Evolutionary conservation across 768 basidiomycete species (phyloP).

Genomic region (Lenzites betulinus): DNA sequence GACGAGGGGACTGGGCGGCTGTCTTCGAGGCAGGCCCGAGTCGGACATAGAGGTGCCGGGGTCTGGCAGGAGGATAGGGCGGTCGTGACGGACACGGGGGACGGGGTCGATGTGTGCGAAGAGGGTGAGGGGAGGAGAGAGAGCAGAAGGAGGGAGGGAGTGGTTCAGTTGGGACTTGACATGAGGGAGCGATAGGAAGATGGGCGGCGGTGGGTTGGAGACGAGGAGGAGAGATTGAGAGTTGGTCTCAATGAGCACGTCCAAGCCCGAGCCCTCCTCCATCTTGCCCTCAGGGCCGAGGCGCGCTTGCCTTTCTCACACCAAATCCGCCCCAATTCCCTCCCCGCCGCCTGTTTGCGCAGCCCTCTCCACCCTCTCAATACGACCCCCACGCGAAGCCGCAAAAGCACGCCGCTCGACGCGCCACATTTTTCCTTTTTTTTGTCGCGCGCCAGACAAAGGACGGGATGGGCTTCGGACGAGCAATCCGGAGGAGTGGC

Average conservation of each 20-base stretch:
- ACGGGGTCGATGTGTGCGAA: slow-evolving; percentile 15
- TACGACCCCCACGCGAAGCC: neutral
- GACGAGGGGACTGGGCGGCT: slow-evolving; percentile 78
- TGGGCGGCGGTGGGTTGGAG: slow-evolving; percentile 26
- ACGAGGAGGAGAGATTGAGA: slow-evolving; percentile 22
- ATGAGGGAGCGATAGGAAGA: slow-evolving; percentile 23
- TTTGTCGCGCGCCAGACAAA: slow-evolving; percentile 3
- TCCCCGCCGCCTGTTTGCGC: no score
- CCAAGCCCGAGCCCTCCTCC: slow-evolving; percentile 2
- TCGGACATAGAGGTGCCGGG: slow-evolving; percentile 37
- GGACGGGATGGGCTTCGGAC: slow-evolving; percentile 1
- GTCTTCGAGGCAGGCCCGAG: slow-evolving; percentile 36
- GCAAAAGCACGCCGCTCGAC: neutral
- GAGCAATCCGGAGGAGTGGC: neutral
- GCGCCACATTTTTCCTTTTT: neutral
- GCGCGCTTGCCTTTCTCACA: neutral
- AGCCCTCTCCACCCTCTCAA: neutral
- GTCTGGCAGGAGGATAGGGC: slow-evolving; percentile 13
- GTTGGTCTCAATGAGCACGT: slow-evolving; percentile 21
- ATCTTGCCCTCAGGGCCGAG: neutral
- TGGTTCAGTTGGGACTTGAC: slow-evolving; percentile 19
- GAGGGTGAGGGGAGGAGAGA: slow-evolving; percentile 20
- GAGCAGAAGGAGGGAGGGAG: slow-evolving; percentile 17
- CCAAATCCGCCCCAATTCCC: neutral
- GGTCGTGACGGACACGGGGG: slow-evolving; percentile 16